Evolutionary conservation across 768 basidiomycete genomes (phyloP), one percentile per base, ranked within the genome.

Genomic region (Kwoniella heveanensis): DNA sequence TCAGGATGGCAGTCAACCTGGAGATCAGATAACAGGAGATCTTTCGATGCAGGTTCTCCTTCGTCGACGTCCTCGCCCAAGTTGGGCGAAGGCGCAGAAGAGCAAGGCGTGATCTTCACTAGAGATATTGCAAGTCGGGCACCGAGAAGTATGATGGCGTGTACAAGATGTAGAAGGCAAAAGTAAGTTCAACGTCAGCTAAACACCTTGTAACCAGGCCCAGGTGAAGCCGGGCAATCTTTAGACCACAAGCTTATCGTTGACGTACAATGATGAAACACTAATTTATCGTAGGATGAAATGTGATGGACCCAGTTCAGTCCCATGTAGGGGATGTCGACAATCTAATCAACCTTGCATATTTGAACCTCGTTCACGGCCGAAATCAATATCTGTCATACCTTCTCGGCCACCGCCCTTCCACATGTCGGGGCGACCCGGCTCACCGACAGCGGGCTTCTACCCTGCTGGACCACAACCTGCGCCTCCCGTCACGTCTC

Each of bases 241-340:
- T 29, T 7, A 6, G n/a, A 30, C 9, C 27, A 2, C 8, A 17
- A 53, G 13, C n/a, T 21, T 15, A 17, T 53, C 7, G 54, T 8
- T 54, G 54, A 54, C 54, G 24, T 8, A 49, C 12, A 52, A n/a
- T 17, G 19, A 7, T 44, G 39, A 44, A 13, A 32, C 32, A 13
- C 32, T 29, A 17, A 22, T 39, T 53, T 27, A 29, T 25, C 26
- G 7, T 57, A 77, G 76, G 48, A 77, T 77, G 76, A 77, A 77
- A 64, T 77, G 76, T 44, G 76, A 77, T 58, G 76, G 76, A 30
- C 76, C 76, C 1, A 57, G 54, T 25, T 65, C 69, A 32, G 52
- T 71, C 19, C 76, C 76, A 21, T 77, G 76, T 65, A 60, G 73
- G 56, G 76, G 76, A 9, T 77, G 76, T 62, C 56, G 73, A 30